Base-by-base conservation (phyloP, 1,139 yeast species). In the Yamadazyma sp. region DNA sequence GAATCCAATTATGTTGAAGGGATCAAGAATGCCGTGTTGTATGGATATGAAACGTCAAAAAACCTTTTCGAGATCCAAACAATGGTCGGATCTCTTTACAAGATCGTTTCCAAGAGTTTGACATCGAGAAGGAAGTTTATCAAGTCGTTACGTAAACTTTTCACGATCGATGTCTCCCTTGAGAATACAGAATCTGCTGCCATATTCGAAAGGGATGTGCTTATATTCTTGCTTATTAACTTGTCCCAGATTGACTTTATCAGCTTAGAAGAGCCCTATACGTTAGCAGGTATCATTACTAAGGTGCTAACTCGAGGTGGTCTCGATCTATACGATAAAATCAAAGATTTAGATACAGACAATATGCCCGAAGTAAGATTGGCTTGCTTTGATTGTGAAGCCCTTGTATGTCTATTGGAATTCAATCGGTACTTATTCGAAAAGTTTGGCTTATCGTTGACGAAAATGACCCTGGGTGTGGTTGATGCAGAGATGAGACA, bases 1-100 rank as follows among this genome's bases (percentile, higher is more conserved):
- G 89, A 83, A 41, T 64, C 81, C 2, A 73, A 81, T 41, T 81
- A 85, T 49, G 58, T 69, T 1, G 86, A 82, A 45, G 92, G 92
- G 0, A 56, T 87, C n/a, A 74, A 64, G 38, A 46, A 69, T 23
- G 86, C 88, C 0, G 71, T 75, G 2, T 54, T 59, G 1, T 81
- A 78, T 53, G 56, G 76, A 17, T 56, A 52, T 38, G 47, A 54
- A 23, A 46, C 64, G 18, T 53, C 66, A 4, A 35, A 50, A 36
- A 33, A 54, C 46, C 33, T 56, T 15, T 47, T 53, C 17, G 34
- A 36, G 10, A 62, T 57, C 28, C 36, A 38, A 3, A 41, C 37
- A 9, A 63, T 64, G 39, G 47, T 69, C 6, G 45, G 46, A 1
- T 36, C 43, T 2, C 61, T 82, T 29, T 74, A 77, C 46, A 55